Base-by-base conservation (phyloP, 2,329 filamentous ascomycete genomes). In the Nothopassalora personata region DNA sequence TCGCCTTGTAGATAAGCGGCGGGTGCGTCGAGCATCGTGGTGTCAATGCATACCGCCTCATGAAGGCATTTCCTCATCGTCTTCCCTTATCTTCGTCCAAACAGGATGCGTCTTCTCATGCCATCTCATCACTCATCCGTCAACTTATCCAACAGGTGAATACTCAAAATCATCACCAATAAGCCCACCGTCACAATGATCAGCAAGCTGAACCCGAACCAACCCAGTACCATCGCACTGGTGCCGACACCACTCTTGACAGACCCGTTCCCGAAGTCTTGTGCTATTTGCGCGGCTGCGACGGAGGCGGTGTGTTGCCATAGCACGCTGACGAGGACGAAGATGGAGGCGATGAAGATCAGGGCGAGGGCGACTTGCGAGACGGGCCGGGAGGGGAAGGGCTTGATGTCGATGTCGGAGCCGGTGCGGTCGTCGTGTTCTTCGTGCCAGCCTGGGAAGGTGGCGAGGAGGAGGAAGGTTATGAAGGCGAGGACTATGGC, bases 271-370 rank as follows among this genome's bases (percentile, higher is more conserved):
- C 88, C 92, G 66, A 97, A 84, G 71, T 96, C 91, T 79, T 96
- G 90, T 0, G 92, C 91, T 65, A 99, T 92, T 65, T 95, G 89
- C 60, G 91, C 91, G 23, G 94, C 94, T 34, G 93, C 93, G 0
- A 99, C 94, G 0, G 93, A 97, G 0, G 94, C 94, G 5, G 94
- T 99, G 71, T 99, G 94, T 81, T 95, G 90, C 90, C 90, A 94
- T 57, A 95, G 77, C 6, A 87, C 85, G 4, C 80, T 83, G 49
- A 87, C 85, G 50, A 87, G 80, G 23, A 87, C 81, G 70, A 87
- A 87, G 61, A 87, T 83, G 13, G 82, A 83, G 9, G 83, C 74
- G 68, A 86, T 80, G 74, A 87, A 97, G 77, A 97, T 96, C 69
- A 97, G 90, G 57, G 92, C 91, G 48, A 99, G 82, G 10, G 93